Conservation (phyloP, 2,329 filamentous ascomycete species). For the Ophiognomonia clavigignenti-juglandacearum region DNA sequence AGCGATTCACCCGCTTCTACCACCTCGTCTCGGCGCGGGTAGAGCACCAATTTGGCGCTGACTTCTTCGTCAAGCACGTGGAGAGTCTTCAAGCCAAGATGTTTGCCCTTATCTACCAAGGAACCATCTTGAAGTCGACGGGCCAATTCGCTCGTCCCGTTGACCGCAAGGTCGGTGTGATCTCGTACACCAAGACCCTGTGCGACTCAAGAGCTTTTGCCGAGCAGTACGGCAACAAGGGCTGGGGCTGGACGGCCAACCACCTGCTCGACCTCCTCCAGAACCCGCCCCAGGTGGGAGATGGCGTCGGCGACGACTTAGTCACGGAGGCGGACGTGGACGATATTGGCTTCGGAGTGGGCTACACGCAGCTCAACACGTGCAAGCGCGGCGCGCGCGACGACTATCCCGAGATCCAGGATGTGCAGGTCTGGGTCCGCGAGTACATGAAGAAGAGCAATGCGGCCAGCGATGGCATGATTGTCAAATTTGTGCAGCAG, state of each 20-base stretch:
- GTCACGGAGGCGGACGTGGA: constrained; percentile 88
- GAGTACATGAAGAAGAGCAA: constrained; percentile 75
- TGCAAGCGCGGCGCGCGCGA: constrained; percentile 72
- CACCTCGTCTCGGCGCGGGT: constrained; percentile 78
- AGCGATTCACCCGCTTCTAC: constrained; percentile 90
- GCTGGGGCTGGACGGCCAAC: constrained; percentile 87
- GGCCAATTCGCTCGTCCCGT: constrained; percentile 81
- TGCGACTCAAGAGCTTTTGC: constrained; percentile 83
- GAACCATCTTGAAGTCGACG: constrained; percentile 81
- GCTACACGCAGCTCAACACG: constrained; percentile 90
- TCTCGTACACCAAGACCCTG: constrained; percentile 89
- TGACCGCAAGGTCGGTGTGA: constrained; percentile 88
- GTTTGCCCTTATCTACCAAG: constrained; percentile 81
- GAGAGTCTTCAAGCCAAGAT: constrained; percentile 75
- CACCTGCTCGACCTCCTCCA: constrained; percentile 84
- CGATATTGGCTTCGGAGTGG: constrained; percentile 89
- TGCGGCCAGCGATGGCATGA: constrained; percentile 62
- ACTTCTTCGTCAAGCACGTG: constrained; percentile 85
- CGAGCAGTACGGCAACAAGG: constrained; percentile 68
- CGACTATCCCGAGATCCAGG: constrained; percentile 78
- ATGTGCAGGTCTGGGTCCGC: constrained; percentile 81
- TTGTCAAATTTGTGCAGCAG: constrained; percentile 67
- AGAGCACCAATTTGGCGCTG: constrained; percentile 79
- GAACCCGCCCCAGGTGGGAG: constrained; percentile 70
- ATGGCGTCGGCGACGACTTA: constrained; percentile 65